Base-by-base conservation (phyloP, 208 protist species). In the Porcisia deanei region DNA sequence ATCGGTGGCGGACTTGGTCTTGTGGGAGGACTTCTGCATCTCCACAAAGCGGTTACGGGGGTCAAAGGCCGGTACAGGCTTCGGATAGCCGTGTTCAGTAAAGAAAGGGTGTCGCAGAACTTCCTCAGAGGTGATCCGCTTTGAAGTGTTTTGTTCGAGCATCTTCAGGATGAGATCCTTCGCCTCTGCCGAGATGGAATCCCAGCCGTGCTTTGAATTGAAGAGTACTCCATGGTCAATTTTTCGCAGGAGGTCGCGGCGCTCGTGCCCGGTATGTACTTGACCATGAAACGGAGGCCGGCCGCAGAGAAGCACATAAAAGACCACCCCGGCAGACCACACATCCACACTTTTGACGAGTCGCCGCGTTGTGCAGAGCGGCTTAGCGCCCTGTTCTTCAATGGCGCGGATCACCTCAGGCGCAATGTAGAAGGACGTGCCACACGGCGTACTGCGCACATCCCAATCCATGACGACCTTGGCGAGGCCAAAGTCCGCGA, bases 401-500 rank as follows among this genome's bases (percentile, higher is more conserved):
- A 96, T 97, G 10, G 91, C 88, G 45, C 90, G 90, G 59, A 97
- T 95, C 20, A 97, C 86, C 79, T 97, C 91, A 0, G 94, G 94
- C 0, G 94, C 91, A 67, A 97, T 93, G 87, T 97, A 97, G 84
- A 94, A 96, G 68, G 91, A 94, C 16, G 94, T 97, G 45, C 94
- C 94, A 74, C 94, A 96, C 45, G 92, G 91, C 10, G 93, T 97
- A 55, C 83, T 90, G 37, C 82, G 79, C 39, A 97, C 88, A 82
- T 94, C 89, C 85, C 88, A 92, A 77, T 95, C 87, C 81, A 90
- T 81, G 30, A 97, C 88, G 5, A 97, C 76, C 80, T 97, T 97
- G n/a, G 93, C 89, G 30, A 97, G 85, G 10, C 94, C 94, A 86
- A 97, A 97, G 80, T 97, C 94, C 2, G 92, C 85, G 34, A 97